Percentiles rank a stretch among this genome's conserved stretches.
These are phyloP conservation scores for Platanthera zijinensis DNA, from an alignment of 106 monocot species.

Conservation along the genomic window DNA sequence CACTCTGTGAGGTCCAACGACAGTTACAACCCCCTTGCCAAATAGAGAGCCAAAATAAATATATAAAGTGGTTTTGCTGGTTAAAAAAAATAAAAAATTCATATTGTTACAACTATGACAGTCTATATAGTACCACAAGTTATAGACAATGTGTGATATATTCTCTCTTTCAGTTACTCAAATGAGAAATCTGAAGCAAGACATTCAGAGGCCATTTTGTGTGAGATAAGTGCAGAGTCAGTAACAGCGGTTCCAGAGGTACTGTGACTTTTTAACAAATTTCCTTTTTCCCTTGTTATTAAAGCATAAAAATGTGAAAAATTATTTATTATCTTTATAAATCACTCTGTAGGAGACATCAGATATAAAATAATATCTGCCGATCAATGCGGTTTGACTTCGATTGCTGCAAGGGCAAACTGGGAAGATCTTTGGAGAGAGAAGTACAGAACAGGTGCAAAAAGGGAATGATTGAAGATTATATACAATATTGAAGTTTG, in stretches of 20 bases:
- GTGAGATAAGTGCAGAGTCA: slow-evolving; percentile 15
- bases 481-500: neutral
- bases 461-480: neutral
- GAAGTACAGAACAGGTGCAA: neutral
- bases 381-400: neutral
- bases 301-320: neutral
- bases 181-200: slow-evolving; percentile 89
- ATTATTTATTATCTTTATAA: neutral
- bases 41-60: too few relatives aligned
- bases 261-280: neutral
- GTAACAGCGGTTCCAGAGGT: slow-evolving; percentile 16
- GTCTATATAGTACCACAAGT: neutral
- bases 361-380: neutral
- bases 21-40: too few relatives aligned
- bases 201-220: slow-evolving; percentile 14
- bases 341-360: neutral
- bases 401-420: neutral
- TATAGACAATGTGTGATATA: neutral
- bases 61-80: too few relatives aligned
- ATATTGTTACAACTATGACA: neutral
- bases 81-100: neutral
- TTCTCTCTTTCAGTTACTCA: slow-evolving; percentile 42
- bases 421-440: neutral
- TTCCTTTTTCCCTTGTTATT: neutral
- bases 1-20: too few relatives aligned